Evolutionary conservation across 805 yeast species (phyloP).

Genomic region (Saccharomycopsis capsularis): DNA sequence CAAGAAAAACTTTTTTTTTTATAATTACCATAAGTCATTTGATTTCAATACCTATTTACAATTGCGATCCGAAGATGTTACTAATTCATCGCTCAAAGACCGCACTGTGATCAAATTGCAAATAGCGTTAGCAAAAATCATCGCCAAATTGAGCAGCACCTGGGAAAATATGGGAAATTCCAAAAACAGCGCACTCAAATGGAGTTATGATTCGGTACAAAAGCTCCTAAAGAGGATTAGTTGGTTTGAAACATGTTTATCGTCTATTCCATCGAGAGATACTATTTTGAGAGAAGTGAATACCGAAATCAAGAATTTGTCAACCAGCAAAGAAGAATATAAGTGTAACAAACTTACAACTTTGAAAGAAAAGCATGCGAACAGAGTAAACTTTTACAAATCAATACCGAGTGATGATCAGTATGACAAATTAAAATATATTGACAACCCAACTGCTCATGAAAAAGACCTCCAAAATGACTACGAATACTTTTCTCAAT

Average conservation of each 20-base stretch:
- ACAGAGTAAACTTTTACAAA: neutral
- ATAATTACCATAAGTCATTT: slow-evolving; percentile 30
- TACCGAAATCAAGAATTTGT: neutral
- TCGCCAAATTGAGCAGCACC: slow-evolving; percentile 30
- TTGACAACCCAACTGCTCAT: slow-evolving; percentile 1
- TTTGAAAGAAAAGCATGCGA: neutral
- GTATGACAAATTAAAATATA: too few species aligned
- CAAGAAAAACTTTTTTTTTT: slow-evolving; percentile 35
- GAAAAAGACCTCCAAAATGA: slow-evolving; percentile 2
- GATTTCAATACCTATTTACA: slow-evolving; percentile 9
- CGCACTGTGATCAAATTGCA: neutral
- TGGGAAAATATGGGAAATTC: slow-evolving; percentile 35
- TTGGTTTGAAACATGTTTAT: slow-evolving; percentile 33
- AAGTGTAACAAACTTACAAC: neutral
- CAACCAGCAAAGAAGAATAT: neutral
- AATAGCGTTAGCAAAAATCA: slow-evolving; percentile 28
- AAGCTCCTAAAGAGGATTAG: slow-evolving; percentile 24
- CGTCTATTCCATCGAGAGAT: slow-evolving; percentile 36
- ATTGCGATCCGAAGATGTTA: slow-evolving; percentile 1
- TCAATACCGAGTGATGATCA: neutral
- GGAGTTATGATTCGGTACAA: slow-evolving; percentile 29
- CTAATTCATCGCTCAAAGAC: neutral
- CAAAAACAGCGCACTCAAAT: slow-evolving; percentile 29
- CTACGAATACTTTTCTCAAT: neutral
- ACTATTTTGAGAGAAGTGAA: slow-evolving; percentile 38